Evolutionary conservation across 1,284 basidiomycete species (phyloP).

Genomic region (Marasmius tenuissimus): DNA sequence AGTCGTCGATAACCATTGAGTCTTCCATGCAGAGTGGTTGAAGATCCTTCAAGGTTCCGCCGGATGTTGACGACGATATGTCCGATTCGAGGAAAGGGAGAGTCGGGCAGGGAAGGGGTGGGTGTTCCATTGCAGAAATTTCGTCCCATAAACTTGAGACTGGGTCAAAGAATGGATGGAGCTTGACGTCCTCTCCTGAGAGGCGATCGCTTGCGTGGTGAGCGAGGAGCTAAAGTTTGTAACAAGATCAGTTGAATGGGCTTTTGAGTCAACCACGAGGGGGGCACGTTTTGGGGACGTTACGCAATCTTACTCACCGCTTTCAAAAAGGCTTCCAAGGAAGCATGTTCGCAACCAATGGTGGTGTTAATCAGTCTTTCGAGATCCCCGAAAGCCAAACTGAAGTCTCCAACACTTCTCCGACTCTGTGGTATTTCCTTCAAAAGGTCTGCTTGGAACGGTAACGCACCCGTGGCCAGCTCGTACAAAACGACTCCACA

Average conservation of each 20-base stretch:
- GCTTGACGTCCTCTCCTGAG: conserved; percentile 23
- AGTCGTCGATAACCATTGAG: not conserved
- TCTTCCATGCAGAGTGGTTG: too few relatives aligned
- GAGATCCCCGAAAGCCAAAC: conserved; percentile 22
- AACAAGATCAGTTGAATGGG: not conserved
- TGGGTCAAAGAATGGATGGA: conserved; percentile 27
- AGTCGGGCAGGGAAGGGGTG: conserved; percentile 27
- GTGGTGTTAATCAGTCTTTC: conserved; percentile 14
- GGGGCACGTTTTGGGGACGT: not conserved
- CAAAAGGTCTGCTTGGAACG: conserved; percentile 12
- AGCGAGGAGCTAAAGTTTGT: conserved; percentile 24
- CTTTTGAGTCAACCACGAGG: not conserved
- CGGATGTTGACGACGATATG: conserved; percentile 10
- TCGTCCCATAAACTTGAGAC: conserved; percentile 28
- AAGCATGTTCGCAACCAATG: not conserved
- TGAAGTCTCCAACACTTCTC: conserved; percentile 22
- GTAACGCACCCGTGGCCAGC: conserved; percentile 45
- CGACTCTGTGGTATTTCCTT: conserved; percentile 1
- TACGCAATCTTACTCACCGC: conserved; percentile 13
- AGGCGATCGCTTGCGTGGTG: conserved; percentile 25
- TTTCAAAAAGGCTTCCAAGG: conserved; percentile 19
- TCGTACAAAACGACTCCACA: conserved; percentile 62
- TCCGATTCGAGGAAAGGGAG: conserved; percentile 17
- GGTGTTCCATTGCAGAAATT: conserved; percentile 27
- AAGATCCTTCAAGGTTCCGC: not conserved